Base-by-base conservation (phyloP, 805 yeast species). In the Lipomyces yamadae region DNA sequence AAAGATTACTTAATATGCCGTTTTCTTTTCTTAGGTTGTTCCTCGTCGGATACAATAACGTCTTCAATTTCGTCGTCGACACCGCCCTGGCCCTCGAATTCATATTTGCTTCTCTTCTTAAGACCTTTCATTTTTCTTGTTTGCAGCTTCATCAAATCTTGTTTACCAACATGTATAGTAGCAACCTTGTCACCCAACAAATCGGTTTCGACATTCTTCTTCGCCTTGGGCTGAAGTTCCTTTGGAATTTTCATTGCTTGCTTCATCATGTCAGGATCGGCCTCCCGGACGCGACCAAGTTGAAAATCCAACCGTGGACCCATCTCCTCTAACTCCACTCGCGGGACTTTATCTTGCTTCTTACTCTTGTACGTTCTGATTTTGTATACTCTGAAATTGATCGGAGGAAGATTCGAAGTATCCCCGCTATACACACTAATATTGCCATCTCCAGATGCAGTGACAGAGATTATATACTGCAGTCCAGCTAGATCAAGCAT, bases 81-180 rank as follows among this genome's bases (percentile, higher is more conserved):
- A 24, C 24, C 24, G 35, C 74, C 80, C 8, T 77, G 83, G 55
- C 80, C 81, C 56, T 55, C 60, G 35, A 77, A 80, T 61, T 79
- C 84, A 34, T 75, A 80, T 54, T 81, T 86, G 61, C 83, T 88
- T 77, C 85, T 86, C 64, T 90, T 84, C 81, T 95, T 95, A 76
- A 95, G 84, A 78, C 99, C 99, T 84, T 95, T 95, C 97, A 95
- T 92, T 87, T 95, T 95, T 81, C 99, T 87, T 4, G 99, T 94
- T 81, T 95, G 99, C 77, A 95, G 79, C 78, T 88, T 88, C 76
- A 85, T 83, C 78, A 95, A 83, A 78, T 95, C 98, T 83, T 95
- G 99, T 78, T 88, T 88, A 80, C 97, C 98, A 79, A 95, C 90
- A 78, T 95, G 99, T 75, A 95, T 87, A 81, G 94, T 90, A 74